Conservation (phyloP, 306 rosid genomes). For the Inga oerstediana region DNA sequence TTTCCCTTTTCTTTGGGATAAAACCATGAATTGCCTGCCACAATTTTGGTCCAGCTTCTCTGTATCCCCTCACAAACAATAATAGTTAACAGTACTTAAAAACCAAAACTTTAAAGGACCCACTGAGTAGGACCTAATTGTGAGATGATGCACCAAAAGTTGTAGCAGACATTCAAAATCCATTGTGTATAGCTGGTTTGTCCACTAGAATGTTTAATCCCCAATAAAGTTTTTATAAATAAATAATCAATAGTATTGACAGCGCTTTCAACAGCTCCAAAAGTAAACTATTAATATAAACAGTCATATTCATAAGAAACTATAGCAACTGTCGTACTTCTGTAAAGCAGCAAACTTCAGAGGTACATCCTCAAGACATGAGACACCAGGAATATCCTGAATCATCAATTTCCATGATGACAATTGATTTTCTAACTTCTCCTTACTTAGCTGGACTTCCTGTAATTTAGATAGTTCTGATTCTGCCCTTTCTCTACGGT, state of each 20-base stretch:
- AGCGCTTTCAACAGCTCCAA: slow-evolving; percentile 8
- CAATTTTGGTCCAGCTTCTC: not conserved
- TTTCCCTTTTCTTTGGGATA: not conserved
- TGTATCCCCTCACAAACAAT: not conserved
- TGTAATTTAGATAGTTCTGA: slow-evolving; percentile 73
- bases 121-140: not conserved
- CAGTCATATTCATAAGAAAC: slow-evolving; percentile 23
- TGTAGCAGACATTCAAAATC: not conserved
- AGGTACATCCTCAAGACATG: slow-evolving; percentile 78
- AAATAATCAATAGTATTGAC: not conserved
- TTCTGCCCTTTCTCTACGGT: slow-evolving; percentile 73
- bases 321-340: slow-evolving; percentile 58
- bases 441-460: slow-evolving; percentile 65
- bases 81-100: not conserved
- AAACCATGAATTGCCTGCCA: not conserved
- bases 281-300: slow-evolving; percentile 25
- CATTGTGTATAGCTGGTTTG: not conserved
- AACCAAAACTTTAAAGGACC: not conserved
- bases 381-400: slow-evolving; percentile 74
- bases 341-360: slow-evolving; percentile 79
- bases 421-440: slow-evolving; percentile 79
- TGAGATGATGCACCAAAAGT: not conserved
- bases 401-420: slow-evolving; percentile 67
- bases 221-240: not conserved
- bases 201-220: slow-evolving; percentile 8